Evolutionary conservation across 2,329 filamentous ascomycete genomes (phyloP).

Genomic region (Talaromyces sp.): DNA sequence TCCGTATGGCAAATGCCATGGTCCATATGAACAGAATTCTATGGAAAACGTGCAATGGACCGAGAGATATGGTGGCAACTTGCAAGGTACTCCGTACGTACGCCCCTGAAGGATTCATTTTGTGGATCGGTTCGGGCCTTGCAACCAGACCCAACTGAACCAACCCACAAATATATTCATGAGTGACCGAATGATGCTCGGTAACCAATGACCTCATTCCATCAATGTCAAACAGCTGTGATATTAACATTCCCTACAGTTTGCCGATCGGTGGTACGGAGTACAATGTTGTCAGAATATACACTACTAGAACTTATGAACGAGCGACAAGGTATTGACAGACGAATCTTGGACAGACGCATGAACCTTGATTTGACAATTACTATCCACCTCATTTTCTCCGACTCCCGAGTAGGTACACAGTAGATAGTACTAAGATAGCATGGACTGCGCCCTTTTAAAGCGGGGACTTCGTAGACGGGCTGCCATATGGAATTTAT

Average conservation of each 20-base stretch:
- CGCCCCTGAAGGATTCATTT: background rate
- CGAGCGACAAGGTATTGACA: no score
- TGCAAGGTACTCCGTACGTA: no score
- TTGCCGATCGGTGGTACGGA: no score
- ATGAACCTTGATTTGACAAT: background rate
- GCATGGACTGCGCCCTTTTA: background rate
- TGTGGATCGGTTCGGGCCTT: conserved; percentile 1
- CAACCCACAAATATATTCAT: background rate
- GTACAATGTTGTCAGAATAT: no score
- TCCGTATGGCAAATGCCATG: background rate
- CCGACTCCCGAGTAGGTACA: no score
- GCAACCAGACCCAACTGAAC: background rate
- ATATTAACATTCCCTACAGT: no score
- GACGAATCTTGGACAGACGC: background rate
- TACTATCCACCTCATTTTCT: background rate
- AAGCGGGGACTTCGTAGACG: background rate
- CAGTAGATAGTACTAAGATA: no score
- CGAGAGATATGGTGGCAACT: no score
- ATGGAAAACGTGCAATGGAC: background rate
- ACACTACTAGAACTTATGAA: no score
- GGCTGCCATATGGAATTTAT: background rate
- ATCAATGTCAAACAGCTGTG: background rate
- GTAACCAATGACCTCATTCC: background rate
- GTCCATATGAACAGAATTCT: background rate
- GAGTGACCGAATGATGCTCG: background rate